Evolutionary conservation across 2,329 filamentous ascomycete genomes (phyloP).

Genomic region (Fusarium falciforme): DNA sequence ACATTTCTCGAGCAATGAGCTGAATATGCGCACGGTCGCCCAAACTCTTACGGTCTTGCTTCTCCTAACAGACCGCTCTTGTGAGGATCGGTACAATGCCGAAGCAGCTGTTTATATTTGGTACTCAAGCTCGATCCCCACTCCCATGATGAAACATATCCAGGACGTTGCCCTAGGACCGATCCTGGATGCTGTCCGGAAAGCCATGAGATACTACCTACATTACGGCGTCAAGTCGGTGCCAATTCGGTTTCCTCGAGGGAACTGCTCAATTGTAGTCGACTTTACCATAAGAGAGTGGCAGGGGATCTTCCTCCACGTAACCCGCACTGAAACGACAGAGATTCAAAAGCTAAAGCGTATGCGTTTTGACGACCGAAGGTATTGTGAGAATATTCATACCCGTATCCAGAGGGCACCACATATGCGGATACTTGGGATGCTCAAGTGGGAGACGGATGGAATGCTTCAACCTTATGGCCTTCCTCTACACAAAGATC

Average conservation of each 20-base stretch:
- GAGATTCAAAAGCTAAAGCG: neutral
- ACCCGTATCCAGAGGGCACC: conserved; percentile 30
- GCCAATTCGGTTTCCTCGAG: neutral
- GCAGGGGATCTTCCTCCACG: neutral
- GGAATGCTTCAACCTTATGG: conserved; percentile 41
- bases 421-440: conserved; percentile 16
- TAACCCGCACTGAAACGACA: neutral
- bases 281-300: conserved; percentile 16
- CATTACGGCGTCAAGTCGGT: neutral
- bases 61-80: conserved; percentile 13
- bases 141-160: conserved; percentile 13
- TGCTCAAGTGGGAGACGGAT: conserved; percentile 35
- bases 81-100: conserved; percentile 30
- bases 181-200: neutral
- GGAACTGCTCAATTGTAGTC: neutral
- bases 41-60: conserved; percentile 22
- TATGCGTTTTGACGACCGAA: conserved; percentile 8
- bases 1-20: conserved; percentile 20
- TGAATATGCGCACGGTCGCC: neutral
- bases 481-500: conserved; percentile 28
- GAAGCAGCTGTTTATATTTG: conserved; percentile 42
- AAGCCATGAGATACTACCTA: neutral
- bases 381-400: conserved; percentile 4
- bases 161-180: conserved; percentile 4
- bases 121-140: conserved; percentile 42